Evolutionary conservation across 768 basidiomycete species (phyloP).

Genomic region (Paxillus involutus): DNA sequence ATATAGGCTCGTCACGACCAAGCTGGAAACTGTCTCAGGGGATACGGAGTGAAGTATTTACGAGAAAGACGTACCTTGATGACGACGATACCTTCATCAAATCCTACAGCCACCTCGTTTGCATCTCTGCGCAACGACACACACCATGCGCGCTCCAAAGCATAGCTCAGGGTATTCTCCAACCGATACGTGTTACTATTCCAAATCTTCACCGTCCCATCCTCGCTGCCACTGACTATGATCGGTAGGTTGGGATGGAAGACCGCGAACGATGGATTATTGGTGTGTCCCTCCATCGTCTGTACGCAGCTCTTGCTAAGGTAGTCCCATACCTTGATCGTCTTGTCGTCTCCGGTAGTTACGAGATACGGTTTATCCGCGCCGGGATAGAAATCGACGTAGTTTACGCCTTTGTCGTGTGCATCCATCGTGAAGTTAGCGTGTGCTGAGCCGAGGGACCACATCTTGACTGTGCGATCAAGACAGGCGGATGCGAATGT

Average conservation of each 20-base stretch:
- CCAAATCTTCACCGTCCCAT: slow-evolving; percentile 98
- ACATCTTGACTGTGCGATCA: slow-evolving; percentile 97
- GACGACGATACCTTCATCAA: slow-evolving; percentile 95
- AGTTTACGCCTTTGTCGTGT: slow-evolving; percentile 99
- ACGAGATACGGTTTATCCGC: slow-evolving; percentile 96
- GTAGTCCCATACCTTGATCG: slow-evolving; percentile 99
- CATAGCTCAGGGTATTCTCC: slow-evolving; percentile 95
- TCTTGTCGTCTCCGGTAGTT: slow-evolving; percentile 96
- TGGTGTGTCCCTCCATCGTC: slow-evolving; percentile 96
- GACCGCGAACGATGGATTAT: slow-evolving; percentile 95
- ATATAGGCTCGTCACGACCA: slow-evolving; percentile 93
- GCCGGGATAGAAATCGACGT: slow-evolving; percentile 97
- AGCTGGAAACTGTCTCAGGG: slow-evolving; percentile 47
- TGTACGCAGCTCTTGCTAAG: slow-evolving; percentile 97
- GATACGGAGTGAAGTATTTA: neutral
- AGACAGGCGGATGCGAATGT: slow-evolving; percentile 98
- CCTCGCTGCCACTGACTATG: slow-evolving; percentile 92
- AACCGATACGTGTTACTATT: slow-evolving; percentile 94
- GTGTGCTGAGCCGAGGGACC: slow-evolving; percentile 83
- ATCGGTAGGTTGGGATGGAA: slow-evolving; percentile 96
- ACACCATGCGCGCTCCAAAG: slow-evolving; percentile 95
- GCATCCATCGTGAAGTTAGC: slow-evolving; percentile 98
- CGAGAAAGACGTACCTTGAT: slow-evolving; percentile 60
- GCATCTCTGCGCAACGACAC: slow-evolving; percentile 76
- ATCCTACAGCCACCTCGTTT: slow-evolving; percentile 95